Evolutionary conservation across 352 stramenopile species (phyloP), one percentile per base, ranked within the genome.

Genomic region (Aphanomyces astaci): DNA sequence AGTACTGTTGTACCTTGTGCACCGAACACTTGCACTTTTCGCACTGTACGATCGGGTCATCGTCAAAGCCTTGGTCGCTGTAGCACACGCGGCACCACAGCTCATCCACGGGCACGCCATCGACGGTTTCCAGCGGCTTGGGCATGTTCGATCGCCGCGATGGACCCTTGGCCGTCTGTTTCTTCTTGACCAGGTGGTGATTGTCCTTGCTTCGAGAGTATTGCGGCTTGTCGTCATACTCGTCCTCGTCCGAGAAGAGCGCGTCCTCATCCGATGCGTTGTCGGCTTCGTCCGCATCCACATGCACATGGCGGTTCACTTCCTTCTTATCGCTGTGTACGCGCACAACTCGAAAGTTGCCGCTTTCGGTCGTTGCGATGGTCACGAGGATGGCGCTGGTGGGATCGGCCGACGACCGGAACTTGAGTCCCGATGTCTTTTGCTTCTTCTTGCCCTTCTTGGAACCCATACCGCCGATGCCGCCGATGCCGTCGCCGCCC

Each of bases 71-170:
- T 71, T 93, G 82, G 71, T 94, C 87, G 48, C 86, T 92, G 62
- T 91, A 94, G 73, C 87, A 95, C 45, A 95, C 87, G 9, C 87
- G 86, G 64, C 87, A 95, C 82, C 87, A 94, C 82, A 95, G 94
- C 64, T 95, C 87, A 69, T 84, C 74, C 49, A 59, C 39, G 13
- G n/a, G 22, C 19, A 32, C 48, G 31, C 11, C 43, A 11, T 66
- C 40, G 30, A 22, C n/a, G 7, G 15, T 51, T 25, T 59, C 46
- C n/a, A 19, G 22, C 17, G 48, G 43, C 39, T 60, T 89, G 78
- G 0, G 84, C 80, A 48, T 89, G 80, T 64, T 89, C 81, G 27
- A 67, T 72, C 77, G 63, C 85, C 43, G 39, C 17, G 31, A 4
- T 72, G 39, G 39, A 10, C 30, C 33, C 9, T 51, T 59, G 4